Evolutionary conservation across 2,329 filamentous ascomycete genomes (phyloP), one percentile per base, ranked within the genome.

Genomic region (Talaromyces albobiverticillius): DNA sequence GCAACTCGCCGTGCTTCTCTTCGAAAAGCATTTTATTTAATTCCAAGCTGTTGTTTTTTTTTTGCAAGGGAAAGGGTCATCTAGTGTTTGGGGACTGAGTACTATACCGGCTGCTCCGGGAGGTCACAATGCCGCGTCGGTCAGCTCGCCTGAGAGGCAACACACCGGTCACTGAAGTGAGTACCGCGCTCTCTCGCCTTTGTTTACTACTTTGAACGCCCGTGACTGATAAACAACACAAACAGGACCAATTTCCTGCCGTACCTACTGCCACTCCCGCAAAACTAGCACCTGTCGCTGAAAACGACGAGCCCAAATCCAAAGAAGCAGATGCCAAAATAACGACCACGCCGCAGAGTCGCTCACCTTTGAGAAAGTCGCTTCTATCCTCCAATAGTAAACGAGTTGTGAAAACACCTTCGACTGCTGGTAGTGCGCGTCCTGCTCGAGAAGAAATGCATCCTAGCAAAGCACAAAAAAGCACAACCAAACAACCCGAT

Each of bases 391-490:
- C 68, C 13, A 64, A 65, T 22, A 57, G 55, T 38, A 60, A 63
- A 32, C 47, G 55, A n/a, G 49, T 58, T 16, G 66, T 67, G n/a
- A 68, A 64, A 50, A 67, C 65, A 2, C 65, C 75, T 6, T 62
- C 74, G 38, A 82, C 83, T 36, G 81, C 80, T 13, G 84, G 84
- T 3, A 80, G 84, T 5, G 76, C 87, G 61, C 87, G 88, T 74
- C 88, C 90, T 22, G 77, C 87, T 46, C 80, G 81, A 59, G 84
- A 86, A 56, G 91, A 96, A 69, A 96, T 96, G 92, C 92, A 96
- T 68, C 93, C 93, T 8, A 89, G 88, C 75, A 89, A 88, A 67
- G 83, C 84, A 54, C 90, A 94, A 54, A 80, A 83, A 51, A 86
- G 80, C 60, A 92, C 88, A 20, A 87, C 85, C 58, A 89, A 88